Percentiles rank a stretch among this genome's conserved stretches.
phyloP scores from a whole-genome alignment of 2,329 filamentous ascomycete genomes.

The Ceratocystis smalleyi region DNA sequence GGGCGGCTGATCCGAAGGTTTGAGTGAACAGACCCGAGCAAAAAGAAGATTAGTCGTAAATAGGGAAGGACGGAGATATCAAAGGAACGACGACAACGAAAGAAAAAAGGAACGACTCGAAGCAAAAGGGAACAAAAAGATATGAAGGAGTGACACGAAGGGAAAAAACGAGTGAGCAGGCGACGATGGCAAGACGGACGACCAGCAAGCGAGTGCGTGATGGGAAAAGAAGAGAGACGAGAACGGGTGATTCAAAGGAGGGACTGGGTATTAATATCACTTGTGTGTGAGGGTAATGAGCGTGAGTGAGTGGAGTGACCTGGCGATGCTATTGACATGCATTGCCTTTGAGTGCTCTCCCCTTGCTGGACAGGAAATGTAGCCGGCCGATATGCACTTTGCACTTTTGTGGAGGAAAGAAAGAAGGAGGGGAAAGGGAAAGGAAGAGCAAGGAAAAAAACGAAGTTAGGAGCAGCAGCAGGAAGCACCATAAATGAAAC shows the following conservation, averaged over 20 bases:
- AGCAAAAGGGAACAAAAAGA: background rate
- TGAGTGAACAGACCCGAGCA: background rate
- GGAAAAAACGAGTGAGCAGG: background rate
- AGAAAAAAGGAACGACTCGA: background rate
- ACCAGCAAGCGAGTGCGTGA: background rate
- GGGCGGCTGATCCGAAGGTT: background rate
- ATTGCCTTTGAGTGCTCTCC: background rate
- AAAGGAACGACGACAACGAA: conserved; percentile 13
- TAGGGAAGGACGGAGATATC: conserved; percentile 18
- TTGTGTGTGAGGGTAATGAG: background rate
- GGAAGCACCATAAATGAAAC: conserved; percentile 19
- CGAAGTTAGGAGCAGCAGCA: conserved; percentile 2
- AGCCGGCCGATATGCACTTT: background rate
- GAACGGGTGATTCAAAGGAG: background rate
- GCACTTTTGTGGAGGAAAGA: background rate
- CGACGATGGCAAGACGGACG: background rate
- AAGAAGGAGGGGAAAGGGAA: background rate
- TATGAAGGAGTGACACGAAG: conserved; percentile 4
- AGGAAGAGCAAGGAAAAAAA: background rate
- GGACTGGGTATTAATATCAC: conserved; percentile 1
- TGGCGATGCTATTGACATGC: background rate
- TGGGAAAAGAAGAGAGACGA: background rate
- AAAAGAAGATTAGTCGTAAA: background rate
- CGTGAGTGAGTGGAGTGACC: background rate
- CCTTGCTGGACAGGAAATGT: background rate